These are phyloP conservation scores for Suillus subluteus DNA, from an alignment of 768 basidiomycete genomes.

Conservation along the genomic window DNA sequence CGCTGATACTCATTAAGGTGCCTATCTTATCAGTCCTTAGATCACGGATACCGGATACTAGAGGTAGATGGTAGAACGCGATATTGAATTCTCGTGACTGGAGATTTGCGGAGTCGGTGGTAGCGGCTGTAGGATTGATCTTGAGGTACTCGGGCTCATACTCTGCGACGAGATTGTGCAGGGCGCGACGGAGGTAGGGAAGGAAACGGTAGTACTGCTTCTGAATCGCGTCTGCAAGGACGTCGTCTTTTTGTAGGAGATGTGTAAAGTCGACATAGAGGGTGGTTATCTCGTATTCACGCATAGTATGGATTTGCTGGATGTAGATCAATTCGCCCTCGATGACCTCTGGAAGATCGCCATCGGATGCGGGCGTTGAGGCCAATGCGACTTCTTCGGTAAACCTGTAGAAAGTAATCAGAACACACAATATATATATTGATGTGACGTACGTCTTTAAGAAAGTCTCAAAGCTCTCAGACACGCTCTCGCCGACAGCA, in stretches of 20 bases:
- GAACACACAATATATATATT: background rate
- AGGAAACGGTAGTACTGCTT: slow-evolving; percentile 97
- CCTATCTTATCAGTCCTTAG: slow-evolving; percentile 93
- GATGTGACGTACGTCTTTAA: slow-evolving; percentile 74
- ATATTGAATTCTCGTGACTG: slow-evolving; percentile 93
- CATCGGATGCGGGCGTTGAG: slow-evolving; percentile 82
- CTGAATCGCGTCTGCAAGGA: slow-evolving; percentile 91
- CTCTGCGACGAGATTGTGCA: slow-evolving; percentile 86
- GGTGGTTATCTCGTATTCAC: slow-evolving; percentile 91
- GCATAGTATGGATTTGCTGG: slow-evolving; percentile 94
- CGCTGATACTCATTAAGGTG: slow-evolving; percentile 91
- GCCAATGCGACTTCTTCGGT: slow-evolving; percentile 80
- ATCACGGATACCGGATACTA: slow-evolving; percentile 94
- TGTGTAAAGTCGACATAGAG: slow-evolving; percentile 97
- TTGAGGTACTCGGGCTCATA: slow-evolving; percentile 95
- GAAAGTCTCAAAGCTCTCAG: slow-evolving; percentile 90
- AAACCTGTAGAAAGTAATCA: slow-evolving; percentile 53
- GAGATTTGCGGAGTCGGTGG: slow-evolving; percentile 84
- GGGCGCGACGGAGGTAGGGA: slow-evolving; percentile 89
- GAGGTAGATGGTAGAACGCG: slow-evolving; percentile 92
- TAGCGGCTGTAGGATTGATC: slow-evolving; percentile 87
- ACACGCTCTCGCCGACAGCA: slow-evolving; percentile 93
- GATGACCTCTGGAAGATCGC: slow-evolving; percentile 51
- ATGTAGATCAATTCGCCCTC: slow-evolving; percentile 81
- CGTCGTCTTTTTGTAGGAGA: slow-evolving; percentile 86